Conservation (phyloP, 371 early-diverging fungal genomes). For the Mucor saturninus region DNA sequence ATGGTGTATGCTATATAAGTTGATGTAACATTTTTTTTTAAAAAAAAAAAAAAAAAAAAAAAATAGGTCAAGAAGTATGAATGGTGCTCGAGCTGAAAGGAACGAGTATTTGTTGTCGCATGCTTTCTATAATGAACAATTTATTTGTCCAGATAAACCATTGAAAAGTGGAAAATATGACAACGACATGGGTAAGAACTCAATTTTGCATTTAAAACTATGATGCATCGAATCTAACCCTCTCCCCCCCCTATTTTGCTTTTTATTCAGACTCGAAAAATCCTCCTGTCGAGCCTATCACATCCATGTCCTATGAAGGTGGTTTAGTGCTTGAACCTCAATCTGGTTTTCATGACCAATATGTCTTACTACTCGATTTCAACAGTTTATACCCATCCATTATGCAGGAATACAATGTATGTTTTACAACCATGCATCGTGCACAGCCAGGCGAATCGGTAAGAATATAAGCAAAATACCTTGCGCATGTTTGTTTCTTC, state of each 20-base stretch:
- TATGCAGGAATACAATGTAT: slow-evolving; percentile 99
- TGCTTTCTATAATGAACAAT: slow-evolving; percentile 86
- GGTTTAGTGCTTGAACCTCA: slow-evolving; percentile 99
- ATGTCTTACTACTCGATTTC: slow-evolving; percentile 96
- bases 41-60: no score
- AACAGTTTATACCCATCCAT: slow-evolving; percentile 99
- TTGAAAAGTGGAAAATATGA: not conserved
- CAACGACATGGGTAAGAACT: not conserved
- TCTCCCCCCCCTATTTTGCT: not conserved
- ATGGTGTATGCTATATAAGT: no score
- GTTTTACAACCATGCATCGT: slow-evolving; percentile 92
- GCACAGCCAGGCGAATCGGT: not conserved
- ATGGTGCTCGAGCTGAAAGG: slow-evolving; percentile 91
- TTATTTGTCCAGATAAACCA: slow-evolving; percentile 83
- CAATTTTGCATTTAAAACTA: not conserved
- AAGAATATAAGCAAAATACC: not conserved
- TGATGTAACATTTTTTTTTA: not conserved
- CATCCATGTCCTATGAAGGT: slow-evolving; percentile 78
- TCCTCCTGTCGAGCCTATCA: slow-evolving; percentile 16
- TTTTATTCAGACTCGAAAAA: slow-evolving; percentile 30
- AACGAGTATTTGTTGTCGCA: slow-evolving; percentile 98
- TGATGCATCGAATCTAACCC: not conserved
- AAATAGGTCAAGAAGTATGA: slow-evolving; percentile 66
- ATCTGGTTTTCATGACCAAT: slow-evolving; percentile 93
- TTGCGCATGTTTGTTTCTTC: not conserved